Percentiles rank a stretch among this genome's conserved stretches.
These are phyloP conservation scores for Penicillium palitans DNA, from an alignment of 2,329 filamentous ascomycete genomes.

Conservation along the genomic window DNA sequence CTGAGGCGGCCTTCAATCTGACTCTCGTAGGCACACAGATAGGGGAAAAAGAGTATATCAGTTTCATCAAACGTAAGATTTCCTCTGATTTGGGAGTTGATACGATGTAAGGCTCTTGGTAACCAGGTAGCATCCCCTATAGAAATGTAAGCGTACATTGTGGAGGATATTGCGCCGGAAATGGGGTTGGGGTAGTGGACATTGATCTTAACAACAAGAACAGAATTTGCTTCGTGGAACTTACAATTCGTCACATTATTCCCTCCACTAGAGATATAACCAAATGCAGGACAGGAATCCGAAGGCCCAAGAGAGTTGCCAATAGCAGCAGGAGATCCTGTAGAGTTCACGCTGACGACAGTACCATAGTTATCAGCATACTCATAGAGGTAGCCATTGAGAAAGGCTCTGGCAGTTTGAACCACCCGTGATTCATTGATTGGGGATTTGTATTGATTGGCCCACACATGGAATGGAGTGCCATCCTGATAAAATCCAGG, in stretches of 20 bases:
- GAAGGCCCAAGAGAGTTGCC: slow-evolving; percentile 65
- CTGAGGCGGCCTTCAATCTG: slow-evolving; percentile 64
- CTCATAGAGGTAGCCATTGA: slow-evolving; percentile 60
- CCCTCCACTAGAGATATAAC: slow-evolving; percentile 46
- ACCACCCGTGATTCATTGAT: slow-evolving; percentile 47
- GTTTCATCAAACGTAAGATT: slow-evolving; percentile 54
- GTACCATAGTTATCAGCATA: slow-evolving; percentile 56
- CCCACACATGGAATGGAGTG: slow-evolving; percentile 60
- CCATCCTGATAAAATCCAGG: slow-evolving; percentile 52
- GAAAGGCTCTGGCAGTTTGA: slow-evolving; percentile 62
- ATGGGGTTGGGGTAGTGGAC: no score
- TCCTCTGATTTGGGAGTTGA: slow-evolving; percentile 57
- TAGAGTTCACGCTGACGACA: slow-evolving; percentile 60
- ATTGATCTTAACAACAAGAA: neutral
- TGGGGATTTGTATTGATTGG: slow-evolving; percentile 63
- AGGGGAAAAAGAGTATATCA: slow-evolving; percentile 62
- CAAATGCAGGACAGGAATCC: slow-evolving; percentile 62
- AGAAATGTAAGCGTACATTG: neutral
- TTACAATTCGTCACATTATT: slow-evolving; percentile 24
- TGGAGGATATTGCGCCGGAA: neutral
- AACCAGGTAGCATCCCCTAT: slow-evolving; percentile 21
- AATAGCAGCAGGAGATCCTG: slow-evolving; percentile 52
- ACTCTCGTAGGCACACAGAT: slow-evolving; percentile 70
- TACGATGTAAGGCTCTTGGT: slow-evolving; percentile 39
- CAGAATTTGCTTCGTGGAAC: slow-evolving; percentile 2